Evolutionary conservation across 78 protist species (phyloP).

Genomic region (Carpediemonas membranifera): DNA sequence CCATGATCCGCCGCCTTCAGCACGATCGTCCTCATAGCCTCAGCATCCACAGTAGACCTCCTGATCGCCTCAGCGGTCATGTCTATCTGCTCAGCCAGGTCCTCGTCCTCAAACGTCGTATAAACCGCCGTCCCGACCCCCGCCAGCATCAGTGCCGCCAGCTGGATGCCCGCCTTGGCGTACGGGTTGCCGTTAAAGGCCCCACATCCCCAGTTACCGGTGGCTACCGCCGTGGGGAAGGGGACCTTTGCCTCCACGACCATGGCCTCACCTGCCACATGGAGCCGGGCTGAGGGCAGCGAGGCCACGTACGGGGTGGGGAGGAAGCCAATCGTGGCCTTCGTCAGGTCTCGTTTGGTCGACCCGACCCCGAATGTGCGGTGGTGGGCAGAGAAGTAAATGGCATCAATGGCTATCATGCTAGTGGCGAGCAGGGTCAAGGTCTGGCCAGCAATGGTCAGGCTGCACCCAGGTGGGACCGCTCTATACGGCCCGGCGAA

Average conservation of each 20-base stretch:
- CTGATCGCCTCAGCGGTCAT: too few relatives aligned
- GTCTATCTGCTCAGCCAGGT: too few relatives aligned
- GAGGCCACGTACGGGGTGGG: too few relatives aligned
- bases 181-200: constrained; percentile 55
- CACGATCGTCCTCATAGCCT: too few relatives aligned
- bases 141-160: constrained; percentile 19
- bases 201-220: constrained; percentile 73
- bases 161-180: constrained; percentile 46
- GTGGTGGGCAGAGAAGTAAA: neutral
- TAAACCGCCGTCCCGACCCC: neutral
- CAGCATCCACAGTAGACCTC: too few relatives aligned
- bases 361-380: neutral
- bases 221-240: neutral
- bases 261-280: too few relatives aligned
- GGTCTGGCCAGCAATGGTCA: too few relatives aligned
- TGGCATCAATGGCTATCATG: neutral
- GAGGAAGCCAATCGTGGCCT: neutral
- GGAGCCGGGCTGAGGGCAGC: too few relatives aligned
- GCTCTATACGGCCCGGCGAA: neutral
- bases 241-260: neutral
- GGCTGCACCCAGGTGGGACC: too few relatives aligned
- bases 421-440: too few relatives aligned
- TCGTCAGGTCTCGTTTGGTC: neutral
- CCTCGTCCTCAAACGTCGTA: constrained; percentile 15
- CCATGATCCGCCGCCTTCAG: too few relatives aligned